Percentiles rank a stretch among this genome's conserved stretches.
Conservation (phyloP, 805 yeast genomes). For the Ogataea paraovalis region DNA sequence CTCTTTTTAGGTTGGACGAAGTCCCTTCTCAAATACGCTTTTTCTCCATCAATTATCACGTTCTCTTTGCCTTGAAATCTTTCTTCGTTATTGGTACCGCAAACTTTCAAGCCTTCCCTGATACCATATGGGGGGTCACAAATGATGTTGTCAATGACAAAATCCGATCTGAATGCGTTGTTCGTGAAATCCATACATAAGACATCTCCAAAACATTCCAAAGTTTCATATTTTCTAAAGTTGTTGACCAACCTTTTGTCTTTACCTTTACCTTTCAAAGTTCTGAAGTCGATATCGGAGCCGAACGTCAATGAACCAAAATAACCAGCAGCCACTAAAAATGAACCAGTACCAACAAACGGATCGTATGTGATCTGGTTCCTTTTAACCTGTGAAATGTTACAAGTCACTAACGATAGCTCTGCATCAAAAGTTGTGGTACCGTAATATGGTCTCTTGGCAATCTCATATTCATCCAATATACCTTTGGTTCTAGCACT, state of each 20-base stretch:
- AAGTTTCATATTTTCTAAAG: constrained; percentile 68
- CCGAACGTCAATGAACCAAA: constrained; percentile 81
- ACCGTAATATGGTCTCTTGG: constrained; percentile 82
- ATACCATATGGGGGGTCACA: constrained; percentile 99
- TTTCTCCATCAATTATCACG: constrained; percentile 71
- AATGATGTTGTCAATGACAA: constrained; percentile 72
- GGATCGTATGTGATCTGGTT: constrained; percentile 84
- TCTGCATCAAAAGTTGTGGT: constrained; percentile 98
- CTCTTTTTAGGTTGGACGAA: constrained; percentile 93
- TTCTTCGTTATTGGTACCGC: constrained; percentile 67
- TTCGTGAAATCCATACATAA: constrained; percentile 94
- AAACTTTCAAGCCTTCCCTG: constrained; percentile 88
- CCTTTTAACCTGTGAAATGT: constrained; percentile 68
- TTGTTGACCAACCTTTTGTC: constrained; percentile 44
- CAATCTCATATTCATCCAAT: constrained; percentile 76
- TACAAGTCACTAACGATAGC: constrained; percentile 79
- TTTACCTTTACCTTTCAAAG: constrained; percentile 63
- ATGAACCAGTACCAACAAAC: constrained; percentile 95
- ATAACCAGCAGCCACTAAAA: constrained; percentile 80
- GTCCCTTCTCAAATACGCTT: constrained; percentile 72
- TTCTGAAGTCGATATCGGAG: constrained; percentile 85
- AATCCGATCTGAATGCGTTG: constrained; percentile 62
- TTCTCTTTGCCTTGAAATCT: constrained; percentile 70
- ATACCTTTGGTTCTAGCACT: constrained; percentile 59
- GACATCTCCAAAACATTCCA: constrained; percentile 61